phyloP scores from a whole-genome alignment of 371 early-diverging fungal genomes.

The Funneliformis caledonium region DNA sequence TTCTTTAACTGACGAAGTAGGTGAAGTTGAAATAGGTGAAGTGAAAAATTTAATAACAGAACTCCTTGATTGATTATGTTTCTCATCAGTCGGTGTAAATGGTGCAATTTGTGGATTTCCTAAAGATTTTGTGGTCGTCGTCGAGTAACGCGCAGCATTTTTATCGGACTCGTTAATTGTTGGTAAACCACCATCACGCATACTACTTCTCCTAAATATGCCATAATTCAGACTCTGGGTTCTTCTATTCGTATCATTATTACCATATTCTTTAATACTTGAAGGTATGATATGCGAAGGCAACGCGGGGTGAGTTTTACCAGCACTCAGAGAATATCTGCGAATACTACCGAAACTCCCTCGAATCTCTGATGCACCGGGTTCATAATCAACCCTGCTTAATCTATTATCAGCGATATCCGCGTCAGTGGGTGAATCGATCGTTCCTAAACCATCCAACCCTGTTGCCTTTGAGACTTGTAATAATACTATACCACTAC shows the following conservation, averaged over 20 bases:
- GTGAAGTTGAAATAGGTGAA: not conserved
- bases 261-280: not conserved
- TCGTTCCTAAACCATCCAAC: not conserved
- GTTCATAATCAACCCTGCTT: not conserved
- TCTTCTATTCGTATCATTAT: conserved; percentile 1
- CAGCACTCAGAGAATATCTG: conserved; percentile 29
- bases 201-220: not conserved
- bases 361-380: conserved; percentile 26
- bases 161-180: not conserved
- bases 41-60: not conserved
- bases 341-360: conserved; percentile 39
- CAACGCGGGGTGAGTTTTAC: not conserved
- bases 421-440: not conserved
- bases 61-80: not conserved
- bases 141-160: not conserved
- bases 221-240: conserved; percentile 19
- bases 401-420: not conserved
- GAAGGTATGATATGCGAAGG: not conserved
- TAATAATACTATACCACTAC: conserved; percentile 50
- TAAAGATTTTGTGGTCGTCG: not conserved
- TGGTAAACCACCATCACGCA: not conserved
- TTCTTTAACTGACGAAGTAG: not conserved
- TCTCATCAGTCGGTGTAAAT: not conserved
- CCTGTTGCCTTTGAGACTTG: conserved; percentile 46
- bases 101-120: not conserved